Conservation (phyloP, 352 stramenopile species). For the Phytophthora rubi region DNA sequence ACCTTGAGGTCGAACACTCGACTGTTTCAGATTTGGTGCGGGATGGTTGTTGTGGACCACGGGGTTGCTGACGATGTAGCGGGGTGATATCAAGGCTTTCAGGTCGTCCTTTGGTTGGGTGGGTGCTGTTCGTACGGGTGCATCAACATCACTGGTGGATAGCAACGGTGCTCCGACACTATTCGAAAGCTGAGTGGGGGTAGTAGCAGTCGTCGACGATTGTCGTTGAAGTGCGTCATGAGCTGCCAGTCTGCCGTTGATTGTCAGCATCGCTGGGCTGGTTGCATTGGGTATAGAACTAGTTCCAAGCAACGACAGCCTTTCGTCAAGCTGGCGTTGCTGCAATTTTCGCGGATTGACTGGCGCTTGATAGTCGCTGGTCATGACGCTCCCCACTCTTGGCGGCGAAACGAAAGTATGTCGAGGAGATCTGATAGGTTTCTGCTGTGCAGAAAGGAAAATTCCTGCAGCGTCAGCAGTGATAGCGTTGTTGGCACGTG, state of each 20-base stretch:
- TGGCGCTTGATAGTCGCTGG: conserved; percentile 18
- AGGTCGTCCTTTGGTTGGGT: conserved; percentile 21
- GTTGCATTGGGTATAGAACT: neutral
- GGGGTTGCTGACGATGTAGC: conserved; percentile 27
- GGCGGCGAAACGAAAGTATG: conserved; percentile 6
- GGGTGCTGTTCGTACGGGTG: neutral
- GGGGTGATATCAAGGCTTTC: conserved; percentile 31
- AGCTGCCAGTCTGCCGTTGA: conserved; percentile 25
- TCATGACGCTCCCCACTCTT: conserved; percentile 14
- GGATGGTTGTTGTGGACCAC: conserved; percentile 17
- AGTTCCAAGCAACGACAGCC: conserved; percentile 3
- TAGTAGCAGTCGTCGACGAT: conserved; percentile 6
- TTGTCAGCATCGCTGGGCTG: conserved; percentile 8
- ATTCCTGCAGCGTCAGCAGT: conserved; percentile 15
- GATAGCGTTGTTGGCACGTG: conserved; percentile 20
- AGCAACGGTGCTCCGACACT: neutral
- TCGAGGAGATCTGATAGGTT: conserved; percentile 25
- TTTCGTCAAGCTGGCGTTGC: conserved; percentile 18
- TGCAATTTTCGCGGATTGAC: conserved; percentile 9
- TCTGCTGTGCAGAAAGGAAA: conserved; percentile 24
- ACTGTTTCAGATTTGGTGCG: conserved; percentile 28
- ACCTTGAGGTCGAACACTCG: conserved; percentile 19
- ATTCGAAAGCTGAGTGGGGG: neutral
- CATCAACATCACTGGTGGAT: neutral
- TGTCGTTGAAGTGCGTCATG: conserved; percentile 12